phyloP scores from a whole-genome alignment of 371 early-diverging fungal species.

The Zychaea mexicana region DNA sequence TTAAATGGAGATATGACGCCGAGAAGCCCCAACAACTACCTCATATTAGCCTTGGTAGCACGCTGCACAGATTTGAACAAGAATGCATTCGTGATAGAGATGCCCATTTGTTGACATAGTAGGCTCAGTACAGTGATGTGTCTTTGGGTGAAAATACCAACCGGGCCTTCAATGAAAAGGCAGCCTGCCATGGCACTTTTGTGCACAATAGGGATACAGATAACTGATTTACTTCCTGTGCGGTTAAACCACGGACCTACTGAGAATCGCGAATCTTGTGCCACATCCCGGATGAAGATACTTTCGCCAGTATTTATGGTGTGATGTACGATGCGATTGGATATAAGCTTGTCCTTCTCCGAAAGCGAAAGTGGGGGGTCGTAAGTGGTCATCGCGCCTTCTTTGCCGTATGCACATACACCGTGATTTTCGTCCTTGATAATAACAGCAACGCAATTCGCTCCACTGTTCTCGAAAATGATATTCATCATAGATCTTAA shows the following conservation, averaged over 20 bases:
- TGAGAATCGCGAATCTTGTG: slow-evolving; percentile 43
- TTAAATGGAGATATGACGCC: no score
- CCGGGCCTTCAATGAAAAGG: slow-evolving; percentile 56
- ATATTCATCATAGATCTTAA: slow-evolving; percentile 46
- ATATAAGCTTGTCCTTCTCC: slow-evolving; percentile 36
- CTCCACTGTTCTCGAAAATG: slow-evolving; percentile 48
- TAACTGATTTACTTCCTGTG: slow-evolving; percentile 52
- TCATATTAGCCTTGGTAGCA: slow-evolving; percentile 39
- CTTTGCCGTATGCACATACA: slow-evolving; percentile 44
- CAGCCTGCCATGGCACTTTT: slow-evolving; percentile 53
- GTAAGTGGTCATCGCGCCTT: slow-evolving; percentile 35
- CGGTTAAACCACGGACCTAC: slow-evolving; percentile 49
- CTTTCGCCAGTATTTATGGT: slow-evolving; percentile 47
- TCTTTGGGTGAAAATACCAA: slow-evolving; percentile 57
- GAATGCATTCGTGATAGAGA: slow-evolving; percentile 60
- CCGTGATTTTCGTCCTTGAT: slow-evolving; percentile 46
- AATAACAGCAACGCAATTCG: slow-evolving; percentile 47
- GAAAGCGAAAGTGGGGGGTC: slow-evolving; percentile 37
- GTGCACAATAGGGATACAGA: slow-evolving; percentile 60
- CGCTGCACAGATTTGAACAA: slow-evolving; percentile 52
- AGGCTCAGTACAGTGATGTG: slow-evolving; percentile 57
- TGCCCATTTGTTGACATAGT: slow-evolving; percentile 61
- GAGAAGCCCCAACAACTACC: no score
- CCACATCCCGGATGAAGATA: slow-evolving; percentile 41
- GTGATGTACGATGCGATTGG: slow-evolving; percentile 40